Base-by-base conservation (phyloP, 139 green algal genomes). In the Micractinium sp. region DNA sequence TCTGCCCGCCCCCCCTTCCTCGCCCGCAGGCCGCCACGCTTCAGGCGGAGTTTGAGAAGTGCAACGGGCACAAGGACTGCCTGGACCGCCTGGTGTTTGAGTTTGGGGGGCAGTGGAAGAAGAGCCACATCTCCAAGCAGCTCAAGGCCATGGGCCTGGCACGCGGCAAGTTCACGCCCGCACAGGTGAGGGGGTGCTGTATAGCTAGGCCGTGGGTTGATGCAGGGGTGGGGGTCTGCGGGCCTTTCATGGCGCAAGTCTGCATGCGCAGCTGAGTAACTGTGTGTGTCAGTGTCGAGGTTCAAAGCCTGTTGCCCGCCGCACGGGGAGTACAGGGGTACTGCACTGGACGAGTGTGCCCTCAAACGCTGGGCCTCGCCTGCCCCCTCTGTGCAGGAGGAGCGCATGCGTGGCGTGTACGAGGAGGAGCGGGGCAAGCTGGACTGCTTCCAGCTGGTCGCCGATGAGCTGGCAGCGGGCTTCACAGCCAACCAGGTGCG, bases 81-180 rank as follows among this genome's bases (percentile, higher is more conserved):
- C 80, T 93, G 69, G 79, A 47, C 14, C 27, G 39, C 16, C 78
- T 94, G 20, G 87, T 91, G n/a, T 85, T 82, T 60, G 90, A 89
- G 47, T 90, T 95, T 90, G 90, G 79, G 1, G 92, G 92, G 16
- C 18, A 60, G n/a, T 90, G 92, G 66, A 92, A 90, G 77, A 93
- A 91, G 86, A 36, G 41, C 2, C 89, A 91, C 35, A 84, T 95
- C 61, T 85, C 60, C 7, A 85, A 85, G 38, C 87, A 95, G 86
- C 90, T 95, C 33, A 91, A 91, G 81, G 90, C 85, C 33, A 85
- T 95, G 90, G 93, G 90, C 15, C 85, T 95, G 69, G 83, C 78
- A 35, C 56, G 66, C 15, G 93, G 93, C 78, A 91, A 91, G 82
- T 83, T 95, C 63, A 95, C 90, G 27, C 66, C 75, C 7, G n/a